These are phyloP conservation scores for Mallotus japonicus DNA, from an alignment of 441 rosid genomes.

Conservation along the genomic window DNA sequence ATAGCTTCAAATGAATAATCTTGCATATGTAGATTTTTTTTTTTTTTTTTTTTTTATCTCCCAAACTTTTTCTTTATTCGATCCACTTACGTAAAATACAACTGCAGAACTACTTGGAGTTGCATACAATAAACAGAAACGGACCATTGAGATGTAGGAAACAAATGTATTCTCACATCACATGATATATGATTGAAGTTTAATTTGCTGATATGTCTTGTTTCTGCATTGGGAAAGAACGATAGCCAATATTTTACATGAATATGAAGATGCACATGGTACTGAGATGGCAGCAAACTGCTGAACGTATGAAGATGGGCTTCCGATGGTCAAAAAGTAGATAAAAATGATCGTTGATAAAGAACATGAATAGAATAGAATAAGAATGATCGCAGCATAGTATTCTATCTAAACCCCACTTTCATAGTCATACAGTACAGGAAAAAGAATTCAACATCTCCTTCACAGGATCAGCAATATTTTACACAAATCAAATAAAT, in stretches of 20 bases:
- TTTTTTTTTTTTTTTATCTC: not conserved
- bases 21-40: not conserved
- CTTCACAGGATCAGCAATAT: not conserved
- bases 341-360: not conserved
- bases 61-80: not conserved
- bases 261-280: too few relatives aligned
- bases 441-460: not conserved
- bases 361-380: not conserved
- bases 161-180: not conserved
- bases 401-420: not conserved
- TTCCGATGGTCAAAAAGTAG: not conserved
- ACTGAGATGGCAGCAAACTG: not conserved
- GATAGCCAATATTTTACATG: not conserved
- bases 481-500: slow-evolving; percentile 4
- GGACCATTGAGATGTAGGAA: not conserved
- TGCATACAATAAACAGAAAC: not conserved
- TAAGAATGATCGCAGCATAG: not conserved
- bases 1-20: slow-evolving; percentile 37
- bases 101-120: not conserved
- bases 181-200: not conserved
- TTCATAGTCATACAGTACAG: not conserved
- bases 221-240: not conserved
- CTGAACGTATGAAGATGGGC: not conserved
- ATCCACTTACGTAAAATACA: slow-evolving; percentile 7
- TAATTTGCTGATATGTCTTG: not conserved